Percentiles rank a stretch among this genome's conserved stretches.
phyloP scores from a whole-genome alignment of 2,329 filamentous ascomycete species.

The Blastomyces parvus region DNA sequence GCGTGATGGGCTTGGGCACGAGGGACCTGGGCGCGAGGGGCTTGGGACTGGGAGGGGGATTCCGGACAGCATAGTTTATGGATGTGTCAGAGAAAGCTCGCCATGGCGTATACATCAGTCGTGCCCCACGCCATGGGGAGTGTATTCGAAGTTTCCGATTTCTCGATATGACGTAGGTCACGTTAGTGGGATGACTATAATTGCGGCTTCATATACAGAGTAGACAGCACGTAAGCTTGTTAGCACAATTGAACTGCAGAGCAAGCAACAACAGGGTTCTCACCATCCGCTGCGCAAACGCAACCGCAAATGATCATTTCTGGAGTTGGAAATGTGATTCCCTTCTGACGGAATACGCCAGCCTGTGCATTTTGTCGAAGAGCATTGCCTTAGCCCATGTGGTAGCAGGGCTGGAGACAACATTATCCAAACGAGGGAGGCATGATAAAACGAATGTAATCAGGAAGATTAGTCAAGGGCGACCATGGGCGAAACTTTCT shows the following conservation, averaged over 20 bases:
- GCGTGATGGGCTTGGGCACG: neutral
- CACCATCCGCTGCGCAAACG: neutral
- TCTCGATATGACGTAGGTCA: neutral
- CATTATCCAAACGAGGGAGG: neutral
- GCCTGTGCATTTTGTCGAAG: neutral
- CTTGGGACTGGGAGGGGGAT: neutral
- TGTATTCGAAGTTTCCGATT: neutral
- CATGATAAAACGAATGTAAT: neutral
- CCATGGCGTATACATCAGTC: neutral
- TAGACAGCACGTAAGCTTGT: too few species aligned
- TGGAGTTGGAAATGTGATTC: neutral
- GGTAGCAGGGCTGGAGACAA: conserved; percentile 4
- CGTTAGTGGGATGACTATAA: neutral
- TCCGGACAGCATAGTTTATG: neutral
- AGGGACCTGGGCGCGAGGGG: neutral
- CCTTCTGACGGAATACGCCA: neutral
- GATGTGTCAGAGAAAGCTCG: neutral
- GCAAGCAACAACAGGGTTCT: neutral
- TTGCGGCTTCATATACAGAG: neutral
- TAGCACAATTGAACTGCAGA: neutral
- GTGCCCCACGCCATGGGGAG: neutral
- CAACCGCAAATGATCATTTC: neutral
- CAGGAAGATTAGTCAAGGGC: neutral
- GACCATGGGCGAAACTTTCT: neutral
- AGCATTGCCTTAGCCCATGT: conserved; percentile 5